Percentiles rank a stretch among this genome's conserved stretches.
Evolutionary conservation across 768 basidiomycete species (phyloP).

Genomic region (Suillus spraguei): DNA sequence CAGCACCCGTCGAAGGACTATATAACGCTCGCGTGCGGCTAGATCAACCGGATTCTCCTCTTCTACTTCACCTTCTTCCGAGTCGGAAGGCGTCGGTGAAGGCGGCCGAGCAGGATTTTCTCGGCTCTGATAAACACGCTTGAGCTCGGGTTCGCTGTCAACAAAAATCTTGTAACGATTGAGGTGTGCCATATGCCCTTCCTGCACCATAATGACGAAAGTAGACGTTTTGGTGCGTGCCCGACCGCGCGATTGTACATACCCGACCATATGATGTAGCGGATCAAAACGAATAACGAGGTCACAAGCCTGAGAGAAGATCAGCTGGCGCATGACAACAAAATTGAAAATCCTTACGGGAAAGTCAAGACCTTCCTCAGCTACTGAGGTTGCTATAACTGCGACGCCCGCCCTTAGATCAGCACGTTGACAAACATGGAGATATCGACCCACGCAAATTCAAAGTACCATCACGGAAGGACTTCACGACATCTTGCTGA

Average conservation of each 20-base stretch:
- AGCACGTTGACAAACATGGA: background rate
- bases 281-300: conserved; percentile 86
- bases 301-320: conserved; percentile 69
- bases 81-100: conserved; percentile 28
- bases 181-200: conserved; percentile 56
- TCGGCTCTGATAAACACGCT: conserved; percentile 59
- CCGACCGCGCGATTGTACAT: conserved; percentile 87
- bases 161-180: conserved; percentile 60
- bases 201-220: conserved; percentile 80
- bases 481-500: conserved; percentile 60
- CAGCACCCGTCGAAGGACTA: conserved; percentile 74
- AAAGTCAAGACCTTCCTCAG: conserved; percentile 93
- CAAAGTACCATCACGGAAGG: conserved; percentile 64
- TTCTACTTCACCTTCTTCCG: conserved; percentile 40
- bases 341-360: conserved; percentile 47
- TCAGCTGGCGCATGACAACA: conserved; percentile 7
- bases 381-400: conserved; percentile 86
- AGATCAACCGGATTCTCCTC: conserved; percentile 59
- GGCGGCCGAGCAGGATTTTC: conserved; percentile 35
- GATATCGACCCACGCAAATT: conserved; percentile 60
- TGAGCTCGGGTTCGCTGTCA: conserved; percentile 65
- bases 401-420: conserved; percentile 6
- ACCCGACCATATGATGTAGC: conserved; percentile 81
- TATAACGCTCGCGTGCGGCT: conserved; percentile 69
- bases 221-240: conserved; percentile 77